Evolutionary conservation across 176 grass and related monocot genomes (phyloP), one percentile per base, ranked within the genome.

Genomic region (Oryza meridionalis): DNA sequence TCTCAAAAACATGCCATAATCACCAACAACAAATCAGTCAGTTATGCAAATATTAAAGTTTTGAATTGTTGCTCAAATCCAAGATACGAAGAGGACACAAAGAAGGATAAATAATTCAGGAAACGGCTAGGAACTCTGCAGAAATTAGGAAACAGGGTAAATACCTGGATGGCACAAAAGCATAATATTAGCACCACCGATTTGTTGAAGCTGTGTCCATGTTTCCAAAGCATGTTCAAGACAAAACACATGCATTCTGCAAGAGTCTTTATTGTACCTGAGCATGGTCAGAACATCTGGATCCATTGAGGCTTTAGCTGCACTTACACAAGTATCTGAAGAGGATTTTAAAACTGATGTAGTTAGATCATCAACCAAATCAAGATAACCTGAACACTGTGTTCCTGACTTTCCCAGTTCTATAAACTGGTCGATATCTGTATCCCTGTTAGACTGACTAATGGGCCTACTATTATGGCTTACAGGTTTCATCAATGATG

Each of bases 211-310:
- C 83, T 89, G 86, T 81, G 85, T 94, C 88, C 91, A 94, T 78
- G 91, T 92, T 76, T 96, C 94, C 83, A 90, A 86, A 86, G 93
- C 93, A 87, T 99, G 96, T 86, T 99, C 96, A 72, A 99, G 91
- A 96, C 96, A 99, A 88, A 99, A 99, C 33, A 96, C 93, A 87
- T 99, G 96, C 89, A 94, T 99, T 79, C 91, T 86, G 51, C 93
- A 99, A 72, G 91, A 94, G 82, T 99, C 93, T 80, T 87, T 96
- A 62, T 90, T 92, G 83, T 76, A 84, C 70, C 78, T 88, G 53
- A 90, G 86, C 83, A 88, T 66, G 85, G 79, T 88, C 81, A 88
- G 61, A 42, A 80, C 49, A 82, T 84, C 75, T 73, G 70, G 84
- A 75, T 87, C 80, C 74, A 58, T 59, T 77, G 83, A 65, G 21